Base-by-base conservation (phyloP, 176 grass and related monocot genomes). In the Thalia dealbata region DNA sequence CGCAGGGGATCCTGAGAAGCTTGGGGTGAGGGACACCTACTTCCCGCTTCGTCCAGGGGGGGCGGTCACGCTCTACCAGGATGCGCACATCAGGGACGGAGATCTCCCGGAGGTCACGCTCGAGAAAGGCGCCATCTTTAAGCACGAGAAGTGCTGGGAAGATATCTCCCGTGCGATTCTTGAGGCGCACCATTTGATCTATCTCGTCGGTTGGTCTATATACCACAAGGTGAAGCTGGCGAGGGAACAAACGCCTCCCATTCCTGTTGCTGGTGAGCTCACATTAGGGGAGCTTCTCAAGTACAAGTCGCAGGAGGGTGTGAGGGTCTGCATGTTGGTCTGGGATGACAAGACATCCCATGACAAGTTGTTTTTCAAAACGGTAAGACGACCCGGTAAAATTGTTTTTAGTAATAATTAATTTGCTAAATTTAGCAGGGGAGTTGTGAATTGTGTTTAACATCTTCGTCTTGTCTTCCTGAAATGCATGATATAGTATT, bases 341-440 rank as follows among this genome's bases (percentile, higher is more conserved):
- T 99, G 95, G 95, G 95, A 99, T 69, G 95, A 99, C 64, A 99
- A 93, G 73, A 99, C 95, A 27, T 99, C 95, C 8, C 95, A 93
- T 50, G 90, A 99, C 82, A 99, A 93, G 59, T 77, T 99, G 0
- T 91, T 91, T 78, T 81, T 99, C 77, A 99, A 88, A 69, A 99
- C 85, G 81, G 95, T 99, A 72, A 83, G 81, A 4, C n/a, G 0
- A 1, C 27, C 3, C 6, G 12, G 3, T 11, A 10, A 29, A 25
- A 15, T 29, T 14, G 50, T 25, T 80, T 66, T 63, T 3, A 16
- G 9, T 22, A 55, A 67, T 10, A 21, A 66, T 25, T 71, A 46
- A 19, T 67, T 75, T 44, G 32, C 65, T 32, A 68, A 68, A 43
- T 52, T 50, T 68, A 68, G 21, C 19, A 68, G 8, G 1, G 32